Evolutionary conservation across 1,139 yeast species (phyloP).

Genomic region (Yamadazyma blattariae): DNA sequence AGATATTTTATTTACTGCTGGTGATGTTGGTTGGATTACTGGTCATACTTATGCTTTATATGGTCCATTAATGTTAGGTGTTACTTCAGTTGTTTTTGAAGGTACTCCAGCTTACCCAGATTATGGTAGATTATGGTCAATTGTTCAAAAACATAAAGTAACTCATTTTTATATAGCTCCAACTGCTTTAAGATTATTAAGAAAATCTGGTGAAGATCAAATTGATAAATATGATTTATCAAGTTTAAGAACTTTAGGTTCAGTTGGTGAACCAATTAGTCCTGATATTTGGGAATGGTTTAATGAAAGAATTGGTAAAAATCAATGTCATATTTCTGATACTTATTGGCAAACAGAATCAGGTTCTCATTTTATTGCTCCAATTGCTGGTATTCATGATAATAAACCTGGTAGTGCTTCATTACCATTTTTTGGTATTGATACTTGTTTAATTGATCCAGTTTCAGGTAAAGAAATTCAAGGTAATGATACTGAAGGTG

Average conservation of each 20-base stretch:
- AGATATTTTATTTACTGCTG: slow-evolving; percentile 92
- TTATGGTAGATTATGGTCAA: slow-evolving; percentile 96
- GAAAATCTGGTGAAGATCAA: slow-evolving; percentile 88
- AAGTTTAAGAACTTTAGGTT: slow-evolving; percentile 92
- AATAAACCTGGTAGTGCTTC: slow-evolving; percentile 98
- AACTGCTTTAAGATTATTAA: slow-evolving; percentile 91
- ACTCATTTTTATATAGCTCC: slow-evolving; percentile 99
- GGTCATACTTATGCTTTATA: slow-evolving; percentile 96
- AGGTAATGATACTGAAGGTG: slow-evolving; percentile 96
- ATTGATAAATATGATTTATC: slow-evolving; percentile 82
- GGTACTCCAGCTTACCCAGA: slow-evolving; percentile 98
- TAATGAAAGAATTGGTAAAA: slow-evolving; percentile 85
- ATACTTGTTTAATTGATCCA: slow-evolving; percentile 89
- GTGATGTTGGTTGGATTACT: slow-evolving; percentile 99
- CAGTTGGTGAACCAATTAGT: slow-evolving; percentile 98
- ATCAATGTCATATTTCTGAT: slow-evolving; percentile 83
- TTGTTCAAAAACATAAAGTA: slow-evolving; percentile 87
- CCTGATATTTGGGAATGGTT: slow-evolving; percentile 99
- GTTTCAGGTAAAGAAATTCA: slow-evolving; percentile 77
- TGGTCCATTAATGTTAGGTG: slow-evolving; percentile 88
- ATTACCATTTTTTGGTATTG: slow-evolving; percentile 92
- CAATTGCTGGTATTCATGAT: slow-evolving; percentile 91
- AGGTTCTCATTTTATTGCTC: slow-evolving; percentile 94
- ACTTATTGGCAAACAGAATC: slow-evolving; percentile 99
- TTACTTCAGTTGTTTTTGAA: slow-evolving; percentile 90